Evolutionary conservation across 1,139 yeast species (phyloP).

Genomic region (Wickerhamomyces sp.): DNA sequence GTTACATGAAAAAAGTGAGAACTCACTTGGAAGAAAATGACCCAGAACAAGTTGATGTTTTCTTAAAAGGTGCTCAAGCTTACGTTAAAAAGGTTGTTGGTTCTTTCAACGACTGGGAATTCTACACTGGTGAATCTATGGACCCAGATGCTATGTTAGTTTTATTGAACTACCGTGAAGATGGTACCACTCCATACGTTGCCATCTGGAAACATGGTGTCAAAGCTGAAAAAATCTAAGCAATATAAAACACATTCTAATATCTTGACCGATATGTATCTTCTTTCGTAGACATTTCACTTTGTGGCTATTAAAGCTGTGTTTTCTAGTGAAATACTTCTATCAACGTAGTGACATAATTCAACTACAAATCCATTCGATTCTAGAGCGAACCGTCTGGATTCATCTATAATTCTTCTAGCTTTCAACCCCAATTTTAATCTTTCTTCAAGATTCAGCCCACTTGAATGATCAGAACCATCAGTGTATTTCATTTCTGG

Average conservation of each 20-base stretch:
- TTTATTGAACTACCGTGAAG: conserved; percentile 99
- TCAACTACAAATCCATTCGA: conserved; percentile 37
- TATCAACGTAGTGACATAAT: conserved; percentile 55
- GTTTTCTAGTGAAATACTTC: conserved; percentile 65
- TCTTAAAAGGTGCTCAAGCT: conserved; percentile 95
- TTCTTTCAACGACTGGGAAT: conserved; percentile 98
- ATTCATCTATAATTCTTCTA: conserved; percentile 64
- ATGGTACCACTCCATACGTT: conserved; percentile 96
- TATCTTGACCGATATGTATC: not conserved
- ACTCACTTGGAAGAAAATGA: conserved; percentile 77
- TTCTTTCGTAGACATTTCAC: not conserved
- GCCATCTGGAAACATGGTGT: conserved; percentile 99
- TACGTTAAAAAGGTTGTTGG: conserved; percentile 94
- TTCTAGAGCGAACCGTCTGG: conserved; percentile 46
- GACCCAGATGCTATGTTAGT: conserved; percentile 99
- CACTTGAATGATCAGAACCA: conserved; percentile 39
- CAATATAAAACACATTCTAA: not conserved
- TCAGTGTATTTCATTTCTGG: conserved; percentile 34
- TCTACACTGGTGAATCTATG: conserved; percentile 99
- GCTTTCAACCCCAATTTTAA: conserved; percentile 60
- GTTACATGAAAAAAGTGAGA: conserved; percentile 96
- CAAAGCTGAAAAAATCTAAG: conserved; percentile 80
- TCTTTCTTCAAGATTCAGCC: conserved; percentile 42
- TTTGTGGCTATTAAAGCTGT: conserved; percentile 45
- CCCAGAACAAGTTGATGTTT: conserved; percentile 82